Percentiles rank a stretch among this genome's conserved stretches.
phyloP scores from a whole-genome alignment of 768 basidiomycete genomes.

The Pholiota conissans region DNA sequence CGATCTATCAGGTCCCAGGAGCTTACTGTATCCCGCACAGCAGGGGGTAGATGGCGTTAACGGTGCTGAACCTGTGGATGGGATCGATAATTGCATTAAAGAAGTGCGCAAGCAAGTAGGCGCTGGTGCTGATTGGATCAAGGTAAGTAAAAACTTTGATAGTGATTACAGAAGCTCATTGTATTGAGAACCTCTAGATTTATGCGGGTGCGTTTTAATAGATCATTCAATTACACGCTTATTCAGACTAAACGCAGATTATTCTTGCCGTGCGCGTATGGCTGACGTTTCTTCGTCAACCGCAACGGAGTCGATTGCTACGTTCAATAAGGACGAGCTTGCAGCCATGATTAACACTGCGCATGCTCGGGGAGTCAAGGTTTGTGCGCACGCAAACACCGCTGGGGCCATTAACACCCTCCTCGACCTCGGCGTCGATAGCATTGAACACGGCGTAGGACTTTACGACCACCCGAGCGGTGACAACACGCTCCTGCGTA shows the following conservation, averaged over 20 bases:
- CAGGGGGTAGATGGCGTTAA: constrained; percentile 58
- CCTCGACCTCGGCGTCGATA: constrained; percentile 43
- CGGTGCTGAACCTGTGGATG: constrained; percentile 61
- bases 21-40: constrained; percentile 38
- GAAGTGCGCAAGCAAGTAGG: constrained; percentile 63
- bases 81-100: constrained; percentile 50
- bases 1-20: constrained; percentile 49
- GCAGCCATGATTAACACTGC: constrained; percentile 51
- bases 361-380: constrained; percentile 51
- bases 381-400: constrained; percentile 54
- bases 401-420: constrained; percentile 32
- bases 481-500: constrained; percentile 22
- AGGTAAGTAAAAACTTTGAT: constrained; percentile 33
- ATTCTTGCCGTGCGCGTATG: constrained; percentile 49
- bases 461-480: constrained; percentile 22
- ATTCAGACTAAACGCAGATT: constrained; percentile 38
- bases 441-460: constrained; percentile 56
- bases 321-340: constrained; percentile 48
- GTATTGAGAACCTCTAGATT: neutral
- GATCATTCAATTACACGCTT: too few species aligned
- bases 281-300: constrained; percentile 36
- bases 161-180: neutral
- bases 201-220: neutral
- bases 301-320: constrained; percentile 33
- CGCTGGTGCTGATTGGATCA: constrained; percentile 69